These are phyloP conservation scores for Plasmodium sp. DNA, from an alignment of 169 alveolate species.

Conservation along the genomic window DNA sequence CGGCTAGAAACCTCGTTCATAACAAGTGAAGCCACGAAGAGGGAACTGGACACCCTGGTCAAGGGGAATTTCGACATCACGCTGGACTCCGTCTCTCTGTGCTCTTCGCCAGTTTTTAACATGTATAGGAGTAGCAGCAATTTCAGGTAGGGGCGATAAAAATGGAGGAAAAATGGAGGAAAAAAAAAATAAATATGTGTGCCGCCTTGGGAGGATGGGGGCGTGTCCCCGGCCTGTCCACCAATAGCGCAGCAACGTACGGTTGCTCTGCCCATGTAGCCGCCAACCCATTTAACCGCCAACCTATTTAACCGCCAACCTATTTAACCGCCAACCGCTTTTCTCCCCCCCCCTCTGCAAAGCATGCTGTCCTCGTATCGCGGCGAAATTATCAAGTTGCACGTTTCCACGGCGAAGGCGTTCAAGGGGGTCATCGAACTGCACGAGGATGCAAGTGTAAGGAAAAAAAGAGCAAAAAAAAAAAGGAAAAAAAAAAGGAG, in stretches of 20 bases:
- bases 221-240: not conserved
- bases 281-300: not conserved
- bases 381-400: not conserved
- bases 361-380: constrained; percentile 12
- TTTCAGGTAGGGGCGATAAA: not conserved
- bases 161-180: too few species aligned
- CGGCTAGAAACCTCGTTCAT: constrained; percentile 29
- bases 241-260: not conserved
- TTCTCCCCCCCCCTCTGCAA: not conserved
- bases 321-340: not conserved
- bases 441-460: constrained; percentile 21
- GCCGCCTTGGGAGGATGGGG: not conserved
- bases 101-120: constrained; percentile 27
- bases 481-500: not conserved
- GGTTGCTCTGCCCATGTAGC: too few species aligned
- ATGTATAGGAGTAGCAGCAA: constrained; percentile 12
- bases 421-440: constrained; percentile 19
- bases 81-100: not conserved
- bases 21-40: constrained; percentile 21
- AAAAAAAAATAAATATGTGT: not conserved
- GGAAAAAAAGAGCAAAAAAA: not conserved
- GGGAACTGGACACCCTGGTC: constrained; percentile 22
- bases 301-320: not conserved
- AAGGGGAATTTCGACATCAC: constrained; percentile 50
- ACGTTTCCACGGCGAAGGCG: constrained; percentile 8